Conservation (phyloP, 2,329 filamentous ascomycete species). For the Pyricularia pennisetigena region DNA sequence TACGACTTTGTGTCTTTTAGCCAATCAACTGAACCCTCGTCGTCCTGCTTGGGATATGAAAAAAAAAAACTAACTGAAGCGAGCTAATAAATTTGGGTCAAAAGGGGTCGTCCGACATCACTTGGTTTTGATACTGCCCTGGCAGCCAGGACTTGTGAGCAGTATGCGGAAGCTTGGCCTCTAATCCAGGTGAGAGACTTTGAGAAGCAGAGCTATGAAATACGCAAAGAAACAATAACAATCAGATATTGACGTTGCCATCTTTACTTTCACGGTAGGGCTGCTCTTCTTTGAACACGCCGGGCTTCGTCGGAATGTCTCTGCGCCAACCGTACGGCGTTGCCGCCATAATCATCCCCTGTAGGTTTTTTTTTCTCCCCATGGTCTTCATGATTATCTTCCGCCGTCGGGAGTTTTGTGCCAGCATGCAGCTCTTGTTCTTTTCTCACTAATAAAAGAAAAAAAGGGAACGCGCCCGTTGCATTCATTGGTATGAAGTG, state of each 20-base stretch:
- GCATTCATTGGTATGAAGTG: constrained; percentile 60
- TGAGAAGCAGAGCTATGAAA: not conserved
- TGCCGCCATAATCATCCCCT: constrained; percentile 46
- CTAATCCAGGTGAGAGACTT: constrained; percentile 20
- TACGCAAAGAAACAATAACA: too few species aligned
- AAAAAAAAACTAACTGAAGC: too few species aligned
- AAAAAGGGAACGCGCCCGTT: constrained; percentile 48
- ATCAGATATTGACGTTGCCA: not conserved
- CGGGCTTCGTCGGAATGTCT: constrained; percentile 33
- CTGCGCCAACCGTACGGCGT: constrained; percentile 41
- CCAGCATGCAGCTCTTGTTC: constrained; percentile 49
- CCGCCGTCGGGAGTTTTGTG: not conserved
- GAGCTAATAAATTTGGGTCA: not conserved
- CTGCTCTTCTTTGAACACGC: constrained; percentile 34
- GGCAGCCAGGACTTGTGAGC: constrained; percentile 25
- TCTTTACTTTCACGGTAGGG: constrained; percentile 15
- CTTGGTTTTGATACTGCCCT: constrained; percentile 25
- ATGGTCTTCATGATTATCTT: not conserved
- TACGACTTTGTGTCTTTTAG: not conserved
- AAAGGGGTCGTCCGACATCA: constrained; percentile 25
- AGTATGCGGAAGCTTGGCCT: constrained; percentile 31
- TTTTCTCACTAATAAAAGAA: too few species aligned
- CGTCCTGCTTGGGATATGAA: not conserved
- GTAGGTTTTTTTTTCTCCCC: constrained; percentile 13
- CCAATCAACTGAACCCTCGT: not conserved